Conservation (phyloP, 225 moss, liverwort and hornwort genomes). For the Takakia lepidozioides region DNA sequence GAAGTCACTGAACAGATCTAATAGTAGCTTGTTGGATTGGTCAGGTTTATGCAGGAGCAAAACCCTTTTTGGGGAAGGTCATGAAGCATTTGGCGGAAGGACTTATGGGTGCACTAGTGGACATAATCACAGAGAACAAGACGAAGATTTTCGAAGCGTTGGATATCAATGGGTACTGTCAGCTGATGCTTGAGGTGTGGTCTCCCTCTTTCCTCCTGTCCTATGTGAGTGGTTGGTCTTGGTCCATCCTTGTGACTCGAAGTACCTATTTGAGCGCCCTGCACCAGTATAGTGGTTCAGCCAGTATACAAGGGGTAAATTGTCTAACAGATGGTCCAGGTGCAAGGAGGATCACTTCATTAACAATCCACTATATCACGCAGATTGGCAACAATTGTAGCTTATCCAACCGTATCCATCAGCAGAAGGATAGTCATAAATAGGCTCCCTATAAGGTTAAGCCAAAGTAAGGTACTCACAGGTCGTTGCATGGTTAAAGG, state of each 20-base stretch:
- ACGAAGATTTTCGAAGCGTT: constrained; percentile 47
- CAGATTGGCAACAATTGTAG: neutral
- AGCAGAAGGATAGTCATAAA: too few relatives aligned
- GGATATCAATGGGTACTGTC: constrained; percentile 87
- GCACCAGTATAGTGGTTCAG: too few relatives aligned
- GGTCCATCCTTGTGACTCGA: neutral
- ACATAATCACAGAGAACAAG: constrained; percentile 62
- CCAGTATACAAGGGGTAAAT: too few relatives aligned
- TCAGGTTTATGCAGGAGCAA: constrained; percentile 80
- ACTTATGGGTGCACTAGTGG: constrained; percentile 58
- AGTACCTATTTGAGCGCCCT: too few relatives aligned
- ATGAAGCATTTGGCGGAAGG: constrained; percentile 67
- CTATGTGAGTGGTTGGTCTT: neutral
- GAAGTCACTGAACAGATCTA: too few relatives aligned
- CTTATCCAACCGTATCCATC: too few relatives aligned
- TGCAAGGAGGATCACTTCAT: too few relatives aligned
- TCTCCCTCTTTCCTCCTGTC: neutral
- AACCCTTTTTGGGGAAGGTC: constrained; percentile 80
- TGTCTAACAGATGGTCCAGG: too few relatives aligned
- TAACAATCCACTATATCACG: neutral
- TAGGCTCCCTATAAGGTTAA: too few relatives aligned
- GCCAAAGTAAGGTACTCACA: too few relatives aligned
- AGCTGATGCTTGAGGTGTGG: constrained; percentile 85
- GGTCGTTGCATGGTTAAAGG: too few relatives aligned
- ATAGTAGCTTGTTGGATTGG: constrained; percentile 1